Percentiles rank a stretch among this genome's conserved stretches.
phyloP scores from a whole-genome alignment of 2,329 filamentous ascomycete species.

The Grosmannia huntii region DNA sequence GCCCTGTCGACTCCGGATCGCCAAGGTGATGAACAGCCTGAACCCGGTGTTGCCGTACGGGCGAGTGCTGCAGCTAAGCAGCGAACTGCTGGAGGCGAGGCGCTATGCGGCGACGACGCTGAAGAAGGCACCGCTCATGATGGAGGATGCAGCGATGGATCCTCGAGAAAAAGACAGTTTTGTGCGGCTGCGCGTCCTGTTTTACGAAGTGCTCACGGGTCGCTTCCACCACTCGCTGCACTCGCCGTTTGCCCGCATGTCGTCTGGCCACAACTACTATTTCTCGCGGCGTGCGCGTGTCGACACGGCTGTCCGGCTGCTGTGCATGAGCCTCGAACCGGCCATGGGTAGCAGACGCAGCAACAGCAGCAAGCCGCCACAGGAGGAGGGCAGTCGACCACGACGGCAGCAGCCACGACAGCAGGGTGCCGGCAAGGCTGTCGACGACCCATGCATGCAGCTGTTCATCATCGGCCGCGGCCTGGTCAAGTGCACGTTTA shows the following conservation, averaged over 20 bases:
- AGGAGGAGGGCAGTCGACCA: too few species aligned
- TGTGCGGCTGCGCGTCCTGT: conserved; percentile 8
- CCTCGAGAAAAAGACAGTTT: conserved; percentile 4
- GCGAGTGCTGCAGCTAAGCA: conserved; percentile 11
- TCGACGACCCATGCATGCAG: conserved; percentile 6
- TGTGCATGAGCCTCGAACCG: conserved; percentile 5
- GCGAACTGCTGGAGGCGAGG: conserved; percentile 10
- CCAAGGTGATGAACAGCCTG: conserved; percentile 11
- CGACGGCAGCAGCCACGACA: background rate
- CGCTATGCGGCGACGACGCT: conserved; percentile 7
- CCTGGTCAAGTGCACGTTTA: conserved; percentile 12
- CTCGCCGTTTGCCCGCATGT: conserved; percentile 12
- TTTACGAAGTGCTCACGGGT: conserved; percentile 12
- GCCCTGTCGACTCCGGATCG: conserved; percentile 9
- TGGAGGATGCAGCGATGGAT: background rate
- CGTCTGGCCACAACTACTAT: conserved; percentile 9
- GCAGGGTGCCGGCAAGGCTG: background rate
- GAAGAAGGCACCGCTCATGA: conserved; percentile 3
- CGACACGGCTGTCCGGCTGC: conserved; percentile 10
- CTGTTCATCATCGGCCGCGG: conserved; percentile 11
- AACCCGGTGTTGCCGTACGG: conserved; percentile 10
- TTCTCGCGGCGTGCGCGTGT: conserved; percentile 13
- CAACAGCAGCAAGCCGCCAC: too few species aligned
- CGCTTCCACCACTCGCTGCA: conserved; percentile 14
- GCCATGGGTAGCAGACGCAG: background rate